Conservation (phyloP, 1,284 basidiomycete species). For the Moesziomyces antarcticus region DNA sequence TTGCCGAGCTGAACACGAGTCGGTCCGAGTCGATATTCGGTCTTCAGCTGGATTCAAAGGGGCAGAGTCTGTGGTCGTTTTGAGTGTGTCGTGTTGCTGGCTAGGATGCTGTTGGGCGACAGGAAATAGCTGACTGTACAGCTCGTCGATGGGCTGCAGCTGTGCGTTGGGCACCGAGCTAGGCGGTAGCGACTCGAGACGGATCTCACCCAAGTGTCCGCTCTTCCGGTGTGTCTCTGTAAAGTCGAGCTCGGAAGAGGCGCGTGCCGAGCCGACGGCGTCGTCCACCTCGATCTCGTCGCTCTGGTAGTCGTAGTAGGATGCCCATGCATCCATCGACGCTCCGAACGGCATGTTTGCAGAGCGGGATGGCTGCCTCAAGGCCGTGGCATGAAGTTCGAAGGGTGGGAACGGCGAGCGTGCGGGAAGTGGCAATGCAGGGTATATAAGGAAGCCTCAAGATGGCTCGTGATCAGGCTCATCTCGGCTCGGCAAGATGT, state of each 20-base stretch:
- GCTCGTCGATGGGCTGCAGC: conserved; percentile 4
- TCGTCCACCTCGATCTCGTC: conserved; percentile 15
- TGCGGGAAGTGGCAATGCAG: background rate
- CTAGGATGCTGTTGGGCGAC: background rate
- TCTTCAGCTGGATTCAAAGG: too few species aligned
- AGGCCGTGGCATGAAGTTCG: too few species aligned
- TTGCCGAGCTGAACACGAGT: too few species aligned
- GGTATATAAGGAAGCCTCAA: background rate
- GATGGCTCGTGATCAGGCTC: too few species aligned
- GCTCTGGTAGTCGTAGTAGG: conserved; percentile 17
- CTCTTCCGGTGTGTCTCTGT: background rate
- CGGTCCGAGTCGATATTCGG: too few species aligned
- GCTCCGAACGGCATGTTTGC: conserved; percentile 40
- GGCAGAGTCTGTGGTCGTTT: too few species aligned
- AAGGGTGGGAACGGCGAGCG: background rate
- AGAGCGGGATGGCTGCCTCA: too few species aligned
- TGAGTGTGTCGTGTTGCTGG: too few species aligned
- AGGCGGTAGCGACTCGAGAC: conserved; percentile 4
- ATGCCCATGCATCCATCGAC: conserved; percentile 48
- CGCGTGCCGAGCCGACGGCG: conserved; percentile 16
- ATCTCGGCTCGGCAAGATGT: too few species aligned
- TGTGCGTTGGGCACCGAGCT: conserved; percentile 3
- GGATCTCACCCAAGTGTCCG: conserved; percentile 1
- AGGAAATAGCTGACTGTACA: conserved; percentile 1
- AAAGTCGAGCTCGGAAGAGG: conserved; percentile 24